phyloP scores from a whole-genome alignment of 2,329 filamentous ascomycete genomes.

The Cercospora nicotianae region DNA sequence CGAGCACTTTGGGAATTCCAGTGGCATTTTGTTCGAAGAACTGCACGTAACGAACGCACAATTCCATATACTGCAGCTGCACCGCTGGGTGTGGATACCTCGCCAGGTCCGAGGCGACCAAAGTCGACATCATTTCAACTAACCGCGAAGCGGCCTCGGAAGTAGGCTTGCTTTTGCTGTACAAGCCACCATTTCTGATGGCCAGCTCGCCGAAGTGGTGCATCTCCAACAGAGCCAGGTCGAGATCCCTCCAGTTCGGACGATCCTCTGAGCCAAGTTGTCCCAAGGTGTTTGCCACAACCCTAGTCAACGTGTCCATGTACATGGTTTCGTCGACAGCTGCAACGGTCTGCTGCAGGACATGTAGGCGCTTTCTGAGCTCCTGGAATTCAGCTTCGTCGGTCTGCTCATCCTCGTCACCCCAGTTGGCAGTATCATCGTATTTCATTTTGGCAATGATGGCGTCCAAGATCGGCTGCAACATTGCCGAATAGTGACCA shows the following conservation, averaged over 20 bases:
- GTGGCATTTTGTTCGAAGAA: constrained; percentile 86
- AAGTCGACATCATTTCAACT: constrained; percentile 88
- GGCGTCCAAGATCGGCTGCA: constrained; percentile 84
- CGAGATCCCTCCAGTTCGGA: constrained; percentile 92
- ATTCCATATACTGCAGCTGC: constrained; percentile 96
- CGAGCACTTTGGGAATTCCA: constrained; percentile 81
- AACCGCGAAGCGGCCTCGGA: constrained; percentile 77
- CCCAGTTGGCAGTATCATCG: constrained; percentile 92
- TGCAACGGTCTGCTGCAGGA: constrained; percentile 88
- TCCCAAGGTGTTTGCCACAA: constrained; percentile 85
- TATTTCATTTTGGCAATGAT: constrained; percentile 97
- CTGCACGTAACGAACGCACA: constrained; percentile 87
- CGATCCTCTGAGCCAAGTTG: constrained; percentile 71
- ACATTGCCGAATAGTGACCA: constrained; percentile 73
- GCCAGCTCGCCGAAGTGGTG: constrained; percentile 92
- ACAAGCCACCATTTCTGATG: constrained; percentile 83
- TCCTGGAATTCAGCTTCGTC: constrained; percentile 98
- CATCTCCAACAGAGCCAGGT: constrained; percentile 93
- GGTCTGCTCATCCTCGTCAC: constrained; percentile 88
- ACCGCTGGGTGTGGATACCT: constrained; percentile 87
- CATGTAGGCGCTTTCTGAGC: constrained; percentile 82
- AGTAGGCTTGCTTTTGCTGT: constrained; percentile 78
- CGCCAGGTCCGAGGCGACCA: constrained; percentile 89
- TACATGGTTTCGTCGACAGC: constrained; percentile 85
- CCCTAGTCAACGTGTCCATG: constrained; percentile 79